Conservation (phyloP, 2,329 filamentous ascomycete genomes). For the Tricladium varicosporioides region DNA sequence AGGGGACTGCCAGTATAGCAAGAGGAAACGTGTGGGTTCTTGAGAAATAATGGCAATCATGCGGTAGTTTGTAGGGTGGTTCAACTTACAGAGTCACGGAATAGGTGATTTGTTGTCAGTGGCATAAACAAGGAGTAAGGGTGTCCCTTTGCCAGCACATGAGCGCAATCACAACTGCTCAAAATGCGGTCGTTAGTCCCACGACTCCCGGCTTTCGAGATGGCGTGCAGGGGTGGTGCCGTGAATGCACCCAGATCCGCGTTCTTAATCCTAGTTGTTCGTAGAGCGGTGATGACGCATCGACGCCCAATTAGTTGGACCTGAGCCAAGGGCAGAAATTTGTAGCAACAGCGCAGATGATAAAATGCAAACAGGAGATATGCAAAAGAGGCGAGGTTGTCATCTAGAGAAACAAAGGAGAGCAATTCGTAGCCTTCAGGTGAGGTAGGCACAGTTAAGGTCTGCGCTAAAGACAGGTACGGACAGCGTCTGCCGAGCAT, state of each 20-base stretch:
- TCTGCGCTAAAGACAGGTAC: too few relatives aligned
- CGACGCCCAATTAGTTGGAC: background rate
- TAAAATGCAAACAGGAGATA: background rate
- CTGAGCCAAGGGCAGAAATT: background rate
- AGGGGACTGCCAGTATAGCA: slow-evolving; percentile 6
- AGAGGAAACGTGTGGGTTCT: background rate
- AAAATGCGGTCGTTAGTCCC: background rate
- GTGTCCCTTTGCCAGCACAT: slow-evolving; percentile 10
- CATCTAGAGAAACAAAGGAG: background rate
- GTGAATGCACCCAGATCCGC: background rate
- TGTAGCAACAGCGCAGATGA: background rate
- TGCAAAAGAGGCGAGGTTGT: background rate
- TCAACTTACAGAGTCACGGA: slow-evolving; percentile 4
- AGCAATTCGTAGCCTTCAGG: too few relatives aligned
- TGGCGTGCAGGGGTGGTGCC: background rate
- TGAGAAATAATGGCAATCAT: slow-evolving; percentile 3
- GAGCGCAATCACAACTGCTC: slow-evolving; percentile 2
- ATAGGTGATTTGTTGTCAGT: slow-evolving; percentile 12
- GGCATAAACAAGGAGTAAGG: slow-evolving; percentile 8
- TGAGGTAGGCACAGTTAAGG: too few relatives aligned
- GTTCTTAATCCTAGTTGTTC: background rate
- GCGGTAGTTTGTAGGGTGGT: background rate
- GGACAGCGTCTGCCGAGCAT: too few relatives aligned
- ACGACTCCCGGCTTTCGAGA: background rate
- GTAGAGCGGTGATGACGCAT: background rate